phyloP scores from a whole-genome alignment of 768 basidiomycete genomes.

The Boletus rufocinnamomeus region DNA sequence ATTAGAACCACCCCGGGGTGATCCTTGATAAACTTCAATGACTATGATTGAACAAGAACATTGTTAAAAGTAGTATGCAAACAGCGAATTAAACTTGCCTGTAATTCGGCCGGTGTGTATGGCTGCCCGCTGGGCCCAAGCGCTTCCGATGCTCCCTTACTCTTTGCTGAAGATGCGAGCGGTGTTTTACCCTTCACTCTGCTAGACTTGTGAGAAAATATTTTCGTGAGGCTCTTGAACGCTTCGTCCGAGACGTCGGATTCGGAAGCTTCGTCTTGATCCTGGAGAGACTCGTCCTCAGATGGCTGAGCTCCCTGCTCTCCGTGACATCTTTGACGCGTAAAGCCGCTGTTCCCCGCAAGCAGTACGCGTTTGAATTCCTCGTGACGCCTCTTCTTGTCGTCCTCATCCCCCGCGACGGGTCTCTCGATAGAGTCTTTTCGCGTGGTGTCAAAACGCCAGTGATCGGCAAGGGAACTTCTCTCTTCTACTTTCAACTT shows the following conservation, averaged over 20 bases:
- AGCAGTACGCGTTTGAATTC: slow-evolving; percentile 58
- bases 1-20: slow-evolving; percentile 70
- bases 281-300: slow-evolving; percentile 23
- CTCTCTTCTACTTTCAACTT: slow-evolving; percentile 27
- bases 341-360: slow-evolving; percentile 44
- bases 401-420: slow-evolving; percentile 38
- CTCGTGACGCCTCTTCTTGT: slow-evolving; percentile 46
- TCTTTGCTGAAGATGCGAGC: slow-evolving; percentile 25
- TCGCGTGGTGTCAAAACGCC: slow-evolving; percentile 44
- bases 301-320: slow-evolving; percentile 20
- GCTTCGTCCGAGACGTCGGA: slow-evolving; percentile 47
- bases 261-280: slow-evolving; percentile 29
- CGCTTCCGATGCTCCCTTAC: slow-evolving; percentile 40
- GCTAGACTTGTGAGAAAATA: slow-evolving; percentile 44
- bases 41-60: slow-evolving; percentile 18
- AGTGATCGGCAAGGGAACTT: slow-evolving; percentile 37
- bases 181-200: slow-evolving; percentile 41
- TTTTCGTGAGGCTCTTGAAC: slow-evolving; percentile 48
- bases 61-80: background rate
- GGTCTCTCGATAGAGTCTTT: background rate
- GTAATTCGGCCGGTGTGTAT: slow-evolving; percentile 78
- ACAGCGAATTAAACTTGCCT: slow-evolving; percentile 40
- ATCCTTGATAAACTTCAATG: slow-evolving; percentile 58
- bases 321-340: slow-evolving; percentile 20
- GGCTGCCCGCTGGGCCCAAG: slow-evolving; percentile 69